Evolutionary conservation across 1,284 basidiomycete species (phyloP).

Genomic region (Leccinum pachyderme): DNA sequence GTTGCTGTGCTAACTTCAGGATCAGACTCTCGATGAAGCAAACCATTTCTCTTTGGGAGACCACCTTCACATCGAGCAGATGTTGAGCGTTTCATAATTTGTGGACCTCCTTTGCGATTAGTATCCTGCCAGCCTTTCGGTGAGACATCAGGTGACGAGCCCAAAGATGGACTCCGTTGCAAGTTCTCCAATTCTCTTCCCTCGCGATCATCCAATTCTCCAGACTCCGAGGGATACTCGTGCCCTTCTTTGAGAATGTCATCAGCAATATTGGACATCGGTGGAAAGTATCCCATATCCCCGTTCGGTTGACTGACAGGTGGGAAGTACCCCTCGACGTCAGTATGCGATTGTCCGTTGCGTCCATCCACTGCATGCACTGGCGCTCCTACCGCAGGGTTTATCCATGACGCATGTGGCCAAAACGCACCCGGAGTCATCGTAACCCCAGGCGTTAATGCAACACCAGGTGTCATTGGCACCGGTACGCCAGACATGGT

Average conservation of each 20-base stretch:
- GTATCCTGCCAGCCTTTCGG: constrained; percentile 11
- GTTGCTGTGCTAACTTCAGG: constrained; percentile 27
- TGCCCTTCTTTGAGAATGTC: constrained; percentile 40
- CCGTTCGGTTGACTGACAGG: constrained; percentile 29
- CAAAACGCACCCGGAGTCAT: constrained; percentile 74
- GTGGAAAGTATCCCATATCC: constrained; percentile 41
- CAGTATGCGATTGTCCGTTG: constrained; percentile 11
- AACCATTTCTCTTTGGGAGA: constrained; percentile 27
- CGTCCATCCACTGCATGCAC: constrained; percentile 35
- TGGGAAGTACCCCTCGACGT: constrained; percentile 44
- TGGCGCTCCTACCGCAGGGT: constrained; percentile 69
- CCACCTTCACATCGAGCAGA: constrained; percentile 31
- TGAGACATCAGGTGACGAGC: constrained; percentile 10
- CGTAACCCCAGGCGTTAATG: constrained; percentile 66
- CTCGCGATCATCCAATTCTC: constrained; percentile 5
- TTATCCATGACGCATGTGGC: constrained; percentile 56
- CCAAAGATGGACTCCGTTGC: constrained; percentile 10
- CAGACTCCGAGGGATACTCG: constrained; percentile 4
- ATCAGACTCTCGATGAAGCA: constrained; percentile 33
- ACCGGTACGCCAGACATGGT: constrained; percentile 24
- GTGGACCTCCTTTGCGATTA: constrained; percentile 16
- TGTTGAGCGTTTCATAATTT: constrained; percentile 29
- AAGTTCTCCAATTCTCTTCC: constrained; percentile 6
- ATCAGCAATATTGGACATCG: constrained; percentile 40
- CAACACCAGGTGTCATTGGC: constrained; percentile 61